Evolutionary conservation across 108 stramenopile genomes (phyloP).

Genomic region (Cyclotella sp.): DNA sequence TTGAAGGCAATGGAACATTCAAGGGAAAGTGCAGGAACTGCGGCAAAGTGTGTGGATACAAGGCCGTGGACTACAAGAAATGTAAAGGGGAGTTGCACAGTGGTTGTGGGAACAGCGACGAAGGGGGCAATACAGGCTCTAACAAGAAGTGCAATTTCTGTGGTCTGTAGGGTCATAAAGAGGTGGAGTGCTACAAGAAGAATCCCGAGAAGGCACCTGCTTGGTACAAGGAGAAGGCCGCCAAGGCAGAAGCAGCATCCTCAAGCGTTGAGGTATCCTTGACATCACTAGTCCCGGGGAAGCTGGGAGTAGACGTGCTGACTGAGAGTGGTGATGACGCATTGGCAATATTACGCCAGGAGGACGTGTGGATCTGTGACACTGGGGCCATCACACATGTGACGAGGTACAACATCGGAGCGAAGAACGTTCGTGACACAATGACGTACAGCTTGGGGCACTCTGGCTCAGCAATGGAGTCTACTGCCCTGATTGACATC

Average conservation of each 20-base stretch:
- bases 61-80: no score
- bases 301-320: not conserved
- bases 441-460: not conserved
- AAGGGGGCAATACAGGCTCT: no score
- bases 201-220: not conserved
- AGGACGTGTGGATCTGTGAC: conserved; percentile 4
- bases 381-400: not conserved
- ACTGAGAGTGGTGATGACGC: not conserved
- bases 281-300: not conserved
- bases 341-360: not conserved
- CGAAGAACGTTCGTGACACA: not conserved
- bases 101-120: no score
- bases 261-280: not conserved
- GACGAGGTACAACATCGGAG: not conserved
- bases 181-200: not conserved
- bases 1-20: no score
- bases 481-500: not conserved
- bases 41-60: no score
- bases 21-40: no score
- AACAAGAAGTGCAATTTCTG: no score
- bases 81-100: no score
- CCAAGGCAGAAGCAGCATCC: not conserved
- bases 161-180: not conserved
- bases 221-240: not conserved
- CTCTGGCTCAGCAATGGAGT: not conserved